phyloP scores from a whole-genome alignment of 2,329 filamentous ascomycete genomes.

The Dryadomyces sulphureus region DNA sequence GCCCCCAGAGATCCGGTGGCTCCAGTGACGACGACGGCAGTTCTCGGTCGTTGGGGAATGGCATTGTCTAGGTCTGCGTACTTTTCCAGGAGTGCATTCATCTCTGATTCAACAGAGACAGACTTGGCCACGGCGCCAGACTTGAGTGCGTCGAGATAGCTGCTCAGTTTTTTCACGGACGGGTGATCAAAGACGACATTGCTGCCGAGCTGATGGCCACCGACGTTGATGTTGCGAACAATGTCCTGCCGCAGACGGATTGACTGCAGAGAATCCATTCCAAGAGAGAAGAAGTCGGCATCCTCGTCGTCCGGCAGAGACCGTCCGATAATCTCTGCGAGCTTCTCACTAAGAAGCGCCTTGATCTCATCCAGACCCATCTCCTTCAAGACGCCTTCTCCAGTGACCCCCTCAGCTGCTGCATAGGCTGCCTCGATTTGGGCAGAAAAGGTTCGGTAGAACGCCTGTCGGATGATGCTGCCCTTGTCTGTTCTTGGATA shows the following conservation, averaged over 20 bases:
- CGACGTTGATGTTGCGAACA: constrained; percentile 32
- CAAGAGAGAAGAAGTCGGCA: constrained; percentile 42
- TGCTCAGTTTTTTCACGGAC: constrained; percentile 29
- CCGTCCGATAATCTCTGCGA: background rate
- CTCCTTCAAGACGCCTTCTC: constrained; percentile 24
- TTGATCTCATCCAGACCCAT: constrained; percentile 25
- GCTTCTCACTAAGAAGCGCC: constrained; percentile 6
- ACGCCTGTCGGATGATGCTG: constrained; percentile 32
- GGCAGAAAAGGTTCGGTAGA: constrained; percentile 27
- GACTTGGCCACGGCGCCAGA: background rate
- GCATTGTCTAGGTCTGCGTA: constrained; percentile 15
- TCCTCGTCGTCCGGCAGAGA: constrained; percentile 24
- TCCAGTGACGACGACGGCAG: constrained; percentile 32
- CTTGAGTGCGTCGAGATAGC: constrained; percentile 20
- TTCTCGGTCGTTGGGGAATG: background rate
- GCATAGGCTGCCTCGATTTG: constrained; percentile 27
- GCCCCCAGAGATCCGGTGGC: constrained; percentile 51
- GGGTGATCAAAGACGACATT: constrained; percentile 46
- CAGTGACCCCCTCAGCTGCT: constrained; percentile 19
- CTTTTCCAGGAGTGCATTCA: constrained; percentile 27
- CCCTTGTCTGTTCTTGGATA: constrained; percentile 39
- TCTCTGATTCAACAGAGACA: constrained; percentile 18
- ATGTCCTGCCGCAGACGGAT: constrained; percentile 39
- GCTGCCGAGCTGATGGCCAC: constrained; percentile 29
- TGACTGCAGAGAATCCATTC: constrained; percentile 43